These are phyloP conservation scores for Lojkania enalia DNA, from an alignment of 2,329 filamentous ascomycete genomes.

Conservation along the genomic window DNA sequence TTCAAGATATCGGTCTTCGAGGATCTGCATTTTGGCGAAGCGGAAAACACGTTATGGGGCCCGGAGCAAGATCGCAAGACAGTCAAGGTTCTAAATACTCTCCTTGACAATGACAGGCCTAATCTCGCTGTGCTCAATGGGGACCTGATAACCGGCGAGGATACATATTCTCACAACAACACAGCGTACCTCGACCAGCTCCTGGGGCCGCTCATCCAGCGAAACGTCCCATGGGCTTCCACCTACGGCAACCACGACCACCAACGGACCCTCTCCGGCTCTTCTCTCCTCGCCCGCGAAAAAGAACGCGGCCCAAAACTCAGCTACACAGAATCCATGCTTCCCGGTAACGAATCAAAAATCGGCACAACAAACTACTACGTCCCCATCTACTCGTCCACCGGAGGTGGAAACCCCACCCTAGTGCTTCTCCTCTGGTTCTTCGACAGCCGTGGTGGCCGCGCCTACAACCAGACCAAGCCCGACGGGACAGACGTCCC, in stretches of 20 bases:
- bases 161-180: constrained; percentile 20
- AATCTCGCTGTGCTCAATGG: constrained; percentile 71
- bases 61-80: constrained; percentile 59
- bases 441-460: constrained; percentile 58
- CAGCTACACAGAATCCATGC: constrained; percentile 49
- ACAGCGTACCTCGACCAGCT: constrained; percentile 29
- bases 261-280: constrained; percentile 29
- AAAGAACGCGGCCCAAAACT: constrained; percentile 52
- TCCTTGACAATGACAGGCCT: constrained; percentile 61
- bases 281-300: constrained; percentile 24
- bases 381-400: constrained; percentile 52
- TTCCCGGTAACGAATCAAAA: constrained; percentile 42
- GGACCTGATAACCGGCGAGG: constrained; percentile 70
- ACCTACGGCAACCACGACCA: constrained; percentile 73
- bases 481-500: constrained; percentile 16
- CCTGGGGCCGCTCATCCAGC: constrained; percentile 54
- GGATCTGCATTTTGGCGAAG: constrained; percentile 73
- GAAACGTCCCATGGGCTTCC: constrained; percentile 64
- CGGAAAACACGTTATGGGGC: constrained; percentile 34
- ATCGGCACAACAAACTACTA: constrained; percentile 57
- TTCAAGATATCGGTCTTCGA: constrained; percentile 64
- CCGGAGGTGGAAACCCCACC: constrained; percentile 31
- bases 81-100: constrained; percentile 58
- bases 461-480: constrained; percentile 18
- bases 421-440: constrained; percentile 67